Evolutionary conservation across 2,329 filamentous ascomycete genomes (phyloP).

Genomic region (Lachnellula occidentalis): DNA sequence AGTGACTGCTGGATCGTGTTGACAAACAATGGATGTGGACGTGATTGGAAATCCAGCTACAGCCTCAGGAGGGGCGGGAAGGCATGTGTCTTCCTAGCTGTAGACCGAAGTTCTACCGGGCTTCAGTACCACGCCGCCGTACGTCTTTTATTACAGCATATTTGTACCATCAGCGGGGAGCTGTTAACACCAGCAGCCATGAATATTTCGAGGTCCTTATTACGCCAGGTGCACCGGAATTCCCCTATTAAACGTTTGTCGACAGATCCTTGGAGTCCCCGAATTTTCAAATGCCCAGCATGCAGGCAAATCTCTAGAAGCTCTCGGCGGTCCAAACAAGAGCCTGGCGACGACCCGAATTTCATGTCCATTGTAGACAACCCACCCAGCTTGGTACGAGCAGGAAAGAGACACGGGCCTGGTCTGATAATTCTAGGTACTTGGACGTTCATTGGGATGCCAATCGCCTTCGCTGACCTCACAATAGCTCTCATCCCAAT

Average conservation of each 20-base stretch:
- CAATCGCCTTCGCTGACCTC: constrained; percentile 2
- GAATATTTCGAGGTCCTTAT: constrained; percentile 13
- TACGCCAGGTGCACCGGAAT: constrained; percentile 12
- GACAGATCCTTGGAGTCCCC: constrained; percentile 4
- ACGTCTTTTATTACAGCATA: neutral
- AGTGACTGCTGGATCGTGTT: neutral
- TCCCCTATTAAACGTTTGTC: neutral
- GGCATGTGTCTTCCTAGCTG: neutral
- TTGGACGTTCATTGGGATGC: constrained; percentile 1
- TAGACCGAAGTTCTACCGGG: neutral
- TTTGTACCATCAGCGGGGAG: neutral
- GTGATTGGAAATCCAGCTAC: neutral
- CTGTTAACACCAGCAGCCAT: constrained; percentile 10
- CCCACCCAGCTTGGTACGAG: constrained; percentile 74
- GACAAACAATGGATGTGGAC: neutral
- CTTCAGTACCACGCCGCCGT: neutral
- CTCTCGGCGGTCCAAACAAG: constrained; percentile 16
- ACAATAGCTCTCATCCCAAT: constrained; percentile 64
- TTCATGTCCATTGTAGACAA: constrained; percentile 86
- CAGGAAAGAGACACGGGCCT: constrained; percentile 66
- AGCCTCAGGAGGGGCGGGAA: neutral
- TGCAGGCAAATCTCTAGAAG: constrained; percentile 26
- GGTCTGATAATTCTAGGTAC: constrained; percentile 73
- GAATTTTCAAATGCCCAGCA: constrained; percentile 16
- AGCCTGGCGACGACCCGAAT: constrained; percentile 64